Evolutionary conservation across 805 yeast species (phyloP), one percentile per base, ranked within the genome.

Genomic region (Candida succiphila): DNA sequence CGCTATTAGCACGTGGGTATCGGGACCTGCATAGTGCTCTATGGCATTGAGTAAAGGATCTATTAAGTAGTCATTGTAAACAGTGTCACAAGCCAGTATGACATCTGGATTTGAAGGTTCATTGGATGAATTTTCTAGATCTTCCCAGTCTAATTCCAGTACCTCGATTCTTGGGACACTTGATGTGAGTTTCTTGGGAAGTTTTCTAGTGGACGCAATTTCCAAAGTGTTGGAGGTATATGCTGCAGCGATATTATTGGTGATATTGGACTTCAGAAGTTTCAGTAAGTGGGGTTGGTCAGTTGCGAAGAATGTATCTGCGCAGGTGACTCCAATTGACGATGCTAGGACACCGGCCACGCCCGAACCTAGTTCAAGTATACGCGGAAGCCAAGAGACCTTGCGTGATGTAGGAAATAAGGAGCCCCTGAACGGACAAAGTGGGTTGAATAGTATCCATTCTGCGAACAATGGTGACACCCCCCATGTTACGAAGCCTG

Each of bases 401-500:
- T 22, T 51, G 37, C 6, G 38, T 25, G 2, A 36, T 30, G 5
- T 30, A 7, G 14, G n/a, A n/a, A n/a, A n/a, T n/a, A n/a, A n/a
- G n/a, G n/a, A n/a, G n/a, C 23, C 23, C 23, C 23, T 21, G 7
- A 21, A 8, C 23, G 10, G 10, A 21, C 23, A 21, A 10, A 7
- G 7, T 21, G 10, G 10, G 10, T 21, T 21, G 23, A 7, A 21
- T n/a, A 63, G 17, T 2, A 75, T 30, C 85, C 86, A 78, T 28
- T 73, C 67, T 1, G 63, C 63, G 26, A 78, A 55, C 2, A 58
- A 46, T 2, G 65, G 61, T 1, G 75, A 61, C 1, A 73, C 58
- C 27, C 58, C 56, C 87, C 87, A 78, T 26, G 77, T 57, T 4
- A 78, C 67, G 38, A 70, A 79, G 10, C 87, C 87, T 0, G 85